Base-by-base conservation (phyloP, 371 early-diverging fungal genomes). In the Sporodiniella umbellata region DNA sequence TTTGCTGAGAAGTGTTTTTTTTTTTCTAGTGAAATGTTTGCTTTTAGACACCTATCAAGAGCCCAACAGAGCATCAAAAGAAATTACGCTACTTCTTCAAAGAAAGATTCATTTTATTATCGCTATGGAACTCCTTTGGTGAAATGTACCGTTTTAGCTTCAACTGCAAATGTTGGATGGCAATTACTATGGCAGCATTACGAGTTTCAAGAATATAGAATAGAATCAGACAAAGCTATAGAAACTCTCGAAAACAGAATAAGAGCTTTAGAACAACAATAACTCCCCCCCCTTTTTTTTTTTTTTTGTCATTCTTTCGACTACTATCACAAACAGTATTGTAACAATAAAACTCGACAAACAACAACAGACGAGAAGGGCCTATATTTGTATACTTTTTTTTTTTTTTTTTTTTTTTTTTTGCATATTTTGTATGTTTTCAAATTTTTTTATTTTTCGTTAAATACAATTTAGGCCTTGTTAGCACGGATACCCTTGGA, bases 111-210 rank as follows among this genome's bases (percentile, higher is more conserved):
- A 1, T 70, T 70, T 33, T 72, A 62, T 45, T 72, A 66, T 39
- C 50, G 60, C 35, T 76, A 68, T 35, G 77, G 73, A n/a, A 72
- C 77, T 5, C 77, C 77, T n/a, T 49, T 76, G 10, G 68, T 76
- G 8, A 66, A 65, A 60, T 76, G 77, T 48, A 59, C 63, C 12
- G 64, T 72, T 18, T 12, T 76, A 17, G 77, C 77, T 2, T 66
- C 73, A 10, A 62, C 62, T 5, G 72, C 77, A 0, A 70, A 68
- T n/a, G 21, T 76, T 42, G 72, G 57, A 2, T 70, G 60, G 54
- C 72, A 76, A 44, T 51, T 70, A 40, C 40, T 70, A 33, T 76
- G 70, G 71, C 68, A 72, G 19, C 62, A 72, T 31, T 54, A 72
- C 18, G 77, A 76, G 50, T 76, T 72, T 43, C 62, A 65, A 46